A percentile compares a stretch with the other conserved stretches of the same genome.
These are phyloP conservation scores for Echeveria elegans DNA, from an alignment of 164 flowering plant species.

Conservation along the genomic window DNA sequence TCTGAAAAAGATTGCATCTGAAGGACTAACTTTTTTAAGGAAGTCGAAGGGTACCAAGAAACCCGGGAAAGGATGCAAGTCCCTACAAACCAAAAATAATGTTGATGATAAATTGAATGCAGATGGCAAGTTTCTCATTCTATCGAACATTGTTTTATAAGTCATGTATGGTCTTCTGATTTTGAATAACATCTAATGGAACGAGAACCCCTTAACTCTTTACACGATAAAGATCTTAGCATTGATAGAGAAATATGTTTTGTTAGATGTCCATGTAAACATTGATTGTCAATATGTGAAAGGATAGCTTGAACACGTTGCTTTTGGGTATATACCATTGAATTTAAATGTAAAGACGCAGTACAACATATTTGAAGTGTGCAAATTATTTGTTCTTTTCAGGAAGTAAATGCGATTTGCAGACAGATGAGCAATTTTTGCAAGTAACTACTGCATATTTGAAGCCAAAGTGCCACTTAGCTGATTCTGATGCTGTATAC, in stretches of 20 bases:
- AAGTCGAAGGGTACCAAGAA: conserved; percentile 42
- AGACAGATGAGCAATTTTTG: conserved; percentile 24
- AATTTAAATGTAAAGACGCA: background rate
- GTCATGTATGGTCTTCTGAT: background rate
- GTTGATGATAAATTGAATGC: conserved; percentile 1
- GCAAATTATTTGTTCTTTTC: background rate
- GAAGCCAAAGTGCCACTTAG: conserved; percentile 81
- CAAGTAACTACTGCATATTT: conserved; percentile 67
- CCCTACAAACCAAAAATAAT: background rate
- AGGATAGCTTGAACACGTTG: background rate
- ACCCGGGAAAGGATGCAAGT: conserved; percentile 19
- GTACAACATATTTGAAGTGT: background rate
- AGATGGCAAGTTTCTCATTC: background rate
- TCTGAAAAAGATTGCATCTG: conserved; percentile 50
- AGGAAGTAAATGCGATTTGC: conserved; percentile 18
- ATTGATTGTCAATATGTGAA: background rate
- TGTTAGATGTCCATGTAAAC: background rate
- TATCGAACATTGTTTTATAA: background rate
- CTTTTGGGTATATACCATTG: background rate
- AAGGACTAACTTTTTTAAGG: conserved; percentile 55
- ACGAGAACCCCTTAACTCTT: background rate
- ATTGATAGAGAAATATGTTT: background rate
- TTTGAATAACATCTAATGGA: too few species aligned
- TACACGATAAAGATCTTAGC: background rate
- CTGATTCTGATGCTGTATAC: conserved; percentile 61